A percentile compares a stretch with the other conserved stretches of the same genome.
phyloP scores from a whole-genome alignment of 805 yeast genomes.

The Candida broadrunensis region DNA sequence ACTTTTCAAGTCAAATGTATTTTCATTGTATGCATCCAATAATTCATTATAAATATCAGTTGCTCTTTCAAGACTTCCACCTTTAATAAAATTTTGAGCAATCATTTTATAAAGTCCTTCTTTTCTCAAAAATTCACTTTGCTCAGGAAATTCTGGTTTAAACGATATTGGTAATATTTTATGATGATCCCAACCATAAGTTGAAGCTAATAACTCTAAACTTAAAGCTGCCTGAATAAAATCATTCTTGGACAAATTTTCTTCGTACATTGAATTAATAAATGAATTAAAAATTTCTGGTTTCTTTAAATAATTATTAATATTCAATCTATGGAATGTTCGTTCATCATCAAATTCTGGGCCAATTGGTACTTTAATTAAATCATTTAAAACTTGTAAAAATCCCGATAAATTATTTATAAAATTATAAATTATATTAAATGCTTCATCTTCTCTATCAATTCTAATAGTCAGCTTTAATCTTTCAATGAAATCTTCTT shows the following conservation, averaged over 20 bases:
- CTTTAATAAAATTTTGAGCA: constrained; percentile 66
- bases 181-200: constrained; percentile 71
- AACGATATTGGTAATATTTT: constrained; percentile 51
- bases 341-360: constrained; percentile 86
- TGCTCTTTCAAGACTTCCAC: constrained; percentile 76
- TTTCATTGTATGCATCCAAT: constrained; percentile 67
- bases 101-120: constrained; percentile 68
- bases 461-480: constrained; percentile 49
- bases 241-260: constrained; percentile 57
- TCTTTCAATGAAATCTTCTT: constrained; percentile 48
- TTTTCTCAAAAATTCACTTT: constrained; percentile 76
- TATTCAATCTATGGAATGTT: constrained; percentile 72
- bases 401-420: constrained; percentile 58
- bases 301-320: constrained; percentile 71
- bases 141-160: constrained; percentile 75
- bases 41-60: constrained; percentile 75
- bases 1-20: constrained; percentile 73
- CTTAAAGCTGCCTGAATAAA: constrained; percentile 81
- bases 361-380: constrained; percentile 72
- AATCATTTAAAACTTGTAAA: constrained; percentile 61
- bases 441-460: constrained; percentile 66
- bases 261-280: constrained; percentile 69
- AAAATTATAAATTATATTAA: constrained; percentile 45
- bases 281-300: constrained; percentile 81
- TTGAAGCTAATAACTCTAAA: constrained; percentile 71